Evolutionary conservation across 1,139 yeast genomes (phyloP), one percentile per base, ranked within the genome.

Genomic region (Kurtzmaniella quercitrusa): DNA sequence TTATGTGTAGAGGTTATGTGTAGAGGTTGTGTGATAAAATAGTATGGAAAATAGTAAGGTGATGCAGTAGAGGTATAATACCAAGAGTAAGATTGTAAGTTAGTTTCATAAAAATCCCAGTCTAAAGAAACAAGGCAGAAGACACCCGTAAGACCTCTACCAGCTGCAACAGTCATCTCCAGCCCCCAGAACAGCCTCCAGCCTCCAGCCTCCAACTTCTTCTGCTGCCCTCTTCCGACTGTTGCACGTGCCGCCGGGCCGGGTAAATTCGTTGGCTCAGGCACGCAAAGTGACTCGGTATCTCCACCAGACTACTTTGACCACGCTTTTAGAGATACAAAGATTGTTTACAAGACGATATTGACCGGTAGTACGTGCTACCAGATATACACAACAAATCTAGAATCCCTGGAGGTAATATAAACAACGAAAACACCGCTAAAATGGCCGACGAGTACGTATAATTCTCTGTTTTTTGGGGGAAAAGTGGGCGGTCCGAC

Each of bases 371-470:
- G 5, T n/a, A 27, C 4, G 14, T 6, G 14, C 12, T 27, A n/a
- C 4, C 12, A 27, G 31, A 27, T 27, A 27, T 27, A 27, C 14
- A 27, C 12, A 27, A 4, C 12, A n/a, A 27, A n/a, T 3, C 14
- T 11, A 27, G 31, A 27, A 27, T 11, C 3, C 31, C 14, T 11
- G 10, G 12, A n/a, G 14, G 31, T 27, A 11, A n/a, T 11, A 27
- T n/a, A 11, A n/a, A 27, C 31, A 11, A n/a, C 12, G 14, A 27
- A 27, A 27, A 5, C 31, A 5, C 31, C 14, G 31, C 31, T 27
- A 27, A 27, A 27, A 39, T 39, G 41, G 31, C 41, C 21, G 33
- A 39, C 14, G 33, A 31, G 41, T 39, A 39, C 23, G 41, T 38
- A 38, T 18, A 16, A 25, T 11, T 11, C 10, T 11, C 27, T 11